phyloP scores from a whole-genome alignment of 2,329 filamentous ascomycete species.

The Pseudogymnoascus sp. region DNA sequence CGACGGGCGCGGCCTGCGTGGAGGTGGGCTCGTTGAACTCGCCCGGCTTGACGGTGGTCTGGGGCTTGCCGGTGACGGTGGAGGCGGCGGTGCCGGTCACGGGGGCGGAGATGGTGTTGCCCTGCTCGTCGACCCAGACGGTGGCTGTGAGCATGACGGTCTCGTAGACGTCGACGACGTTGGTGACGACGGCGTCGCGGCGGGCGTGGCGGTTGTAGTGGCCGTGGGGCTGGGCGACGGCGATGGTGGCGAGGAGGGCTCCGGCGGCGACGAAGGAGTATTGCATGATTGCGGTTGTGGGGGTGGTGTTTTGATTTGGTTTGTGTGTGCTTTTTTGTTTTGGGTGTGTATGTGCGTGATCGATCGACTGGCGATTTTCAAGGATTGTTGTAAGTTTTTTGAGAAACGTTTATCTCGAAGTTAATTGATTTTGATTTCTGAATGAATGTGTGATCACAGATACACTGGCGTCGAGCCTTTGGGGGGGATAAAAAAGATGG shows the following conservation, averaged over 20 bases:
- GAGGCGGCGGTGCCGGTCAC: slow-evolving; percentile 18
- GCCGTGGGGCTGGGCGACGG: slow-evolving; percentile 28
- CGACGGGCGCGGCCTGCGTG: slow-evolving; percentile 14
- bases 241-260: slow-evolving; percentile 23
- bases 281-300: slow-evolving; percentile 27
- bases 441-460: slow-evolving; percentile 3
- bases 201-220: slow-evolving; percentile 26
- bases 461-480: slow-evolving; percentile 3
- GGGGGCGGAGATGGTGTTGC: slow-evolving; percentile 11
- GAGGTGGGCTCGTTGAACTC: slow-evolving; percentile 9
- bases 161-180: slow-evolving; percentile 37
- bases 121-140: slow-evolving; percentile 34
- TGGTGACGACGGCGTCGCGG: slow-evolving; percentile 38
- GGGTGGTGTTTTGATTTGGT: too few species aligned
- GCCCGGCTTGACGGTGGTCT: neutral
- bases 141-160: slow-evolving; percentile 32
- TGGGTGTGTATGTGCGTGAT: neutral
- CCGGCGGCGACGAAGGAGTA: slow-evolving; percentile 24
- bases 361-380: neutral
- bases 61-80: slow-evolving; percentile 10
- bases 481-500: neutral
- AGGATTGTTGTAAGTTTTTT: neutral
- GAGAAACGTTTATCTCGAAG: slow-evolving; percentile 8
- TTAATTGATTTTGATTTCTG: neutral
- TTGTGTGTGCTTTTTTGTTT: neutral